Percentiles rank a stretch among this genome's conserved stretches.
Conservation (phyloP, 108 stramenopile species). For the Cyclotella choctawhatcheeana region DNA sequence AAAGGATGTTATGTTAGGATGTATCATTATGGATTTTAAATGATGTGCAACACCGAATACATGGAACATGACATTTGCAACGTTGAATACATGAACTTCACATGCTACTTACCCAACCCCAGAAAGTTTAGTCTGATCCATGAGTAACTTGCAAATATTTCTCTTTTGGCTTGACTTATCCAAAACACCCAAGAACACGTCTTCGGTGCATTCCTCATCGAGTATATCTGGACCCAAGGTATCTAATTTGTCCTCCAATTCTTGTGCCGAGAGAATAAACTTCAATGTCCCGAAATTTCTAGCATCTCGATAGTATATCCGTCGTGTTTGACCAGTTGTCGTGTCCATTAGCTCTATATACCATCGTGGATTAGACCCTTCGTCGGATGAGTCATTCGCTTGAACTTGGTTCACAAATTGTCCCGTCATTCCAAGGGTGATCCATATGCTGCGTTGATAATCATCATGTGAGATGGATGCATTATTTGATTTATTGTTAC, state of each 20-base stretch:
- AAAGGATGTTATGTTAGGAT: too few species aligned
- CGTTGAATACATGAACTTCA: too few species aligned
- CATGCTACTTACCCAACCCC: constrained; percentile 32
- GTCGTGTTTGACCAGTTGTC: background rate
- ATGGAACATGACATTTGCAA: too few species aligned
- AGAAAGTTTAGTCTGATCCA: constrained; percentile 74
- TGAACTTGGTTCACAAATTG: constrained; percentile 59
- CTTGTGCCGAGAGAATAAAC: constrained; percentile 67
- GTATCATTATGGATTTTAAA: too few species aligned
- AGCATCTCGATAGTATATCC: constrained; percentile 67
- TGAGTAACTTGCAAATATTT: constrained; percentile 87
- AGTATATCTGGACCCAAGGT: constrained; percentile 81
- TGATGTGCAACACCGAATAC: too few species aligned
- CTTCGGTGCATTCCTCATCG: constrained; percentile 57
- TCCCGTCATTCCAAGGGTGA: constrained; percentile 89
- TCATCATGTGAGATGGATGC: constrained; percentile 36
- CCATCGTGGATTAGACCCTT: constrained; percentile 62
- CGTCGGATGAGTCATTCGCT: background rate
- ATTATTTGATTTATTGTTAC: constrained; percentile 12
- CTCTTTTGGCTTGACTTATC: constrained; percentile 43
- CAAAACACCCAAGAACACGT: constrained; percentile 59
- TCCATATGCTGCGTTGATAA: constrained; percentile 82
- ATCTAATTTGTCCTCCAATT: constrained; percentile 66
- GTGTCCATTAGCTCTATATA: constrained; percentile 63
- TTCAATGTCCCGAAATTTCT: constrained; percentile 85